Evolutionary conservation across 176 grass and related monocot genomes (phyloP).

Genomic region (Cenchrus americanus): DNA sequence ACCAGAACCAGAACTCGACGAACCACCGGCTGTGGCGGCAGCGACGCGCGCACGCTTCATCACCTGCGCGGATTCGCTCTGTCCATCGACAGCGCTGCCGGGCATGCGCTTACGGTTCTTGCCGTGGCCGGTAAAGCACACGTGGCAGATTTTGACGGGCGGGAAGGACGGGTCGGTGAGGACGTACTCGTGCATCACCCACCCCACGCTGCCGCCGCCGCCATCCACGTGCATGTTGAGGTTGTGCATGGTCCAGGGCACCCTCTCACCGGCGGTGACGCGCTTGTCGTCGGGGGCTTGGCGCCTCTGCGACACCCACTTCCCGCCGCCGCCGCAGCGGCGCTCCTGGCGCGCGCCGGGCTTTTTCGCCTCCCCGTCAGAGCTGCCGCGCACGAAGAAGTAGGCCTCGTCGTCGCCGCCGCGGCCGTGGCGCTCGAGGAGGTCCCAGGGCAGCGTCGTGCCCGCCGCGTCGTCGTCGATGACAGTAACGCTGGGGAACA

Average conservation of each 20-base stretch:
- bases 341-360: neutral
- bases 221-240: neutral
- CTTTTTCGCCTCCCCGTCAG: neutral
- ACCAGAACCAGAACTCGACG: too few species aligned
- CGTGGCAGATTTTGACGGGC: neutral
- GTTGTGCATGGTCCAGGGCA: neutral
- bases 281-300: too few species aligned
- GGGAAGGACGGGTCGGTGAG: neutral
- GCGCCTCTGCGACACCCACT: conserved; percentile 3
- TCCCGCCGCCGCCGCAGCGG: neutral
- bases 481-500: neutral
- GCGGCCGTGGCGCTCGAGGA: neutral
- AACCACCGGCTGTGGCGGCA: too few species aligned
- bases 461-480: neutral
- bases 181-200: conserved; percentile 43
- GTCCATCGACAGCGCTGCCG: too few species aligned
- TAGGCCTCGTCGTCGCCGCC: neutral
- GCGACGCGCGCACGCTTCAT: too few species aligned
- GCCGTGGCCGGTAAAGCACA: conserved; percentile 27
- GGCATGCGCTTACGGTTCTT: neutral
- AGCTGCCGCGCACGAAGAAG: neutral
- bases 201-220: conserved; percentile 25
- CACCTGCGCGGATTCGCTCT: neutral
- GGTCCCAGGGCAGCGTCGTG: neutral
- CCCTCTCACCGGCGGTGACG: neutral